Conservation (phyloP, 805 yeast species). For the Lipomyces sp. region DNA sequence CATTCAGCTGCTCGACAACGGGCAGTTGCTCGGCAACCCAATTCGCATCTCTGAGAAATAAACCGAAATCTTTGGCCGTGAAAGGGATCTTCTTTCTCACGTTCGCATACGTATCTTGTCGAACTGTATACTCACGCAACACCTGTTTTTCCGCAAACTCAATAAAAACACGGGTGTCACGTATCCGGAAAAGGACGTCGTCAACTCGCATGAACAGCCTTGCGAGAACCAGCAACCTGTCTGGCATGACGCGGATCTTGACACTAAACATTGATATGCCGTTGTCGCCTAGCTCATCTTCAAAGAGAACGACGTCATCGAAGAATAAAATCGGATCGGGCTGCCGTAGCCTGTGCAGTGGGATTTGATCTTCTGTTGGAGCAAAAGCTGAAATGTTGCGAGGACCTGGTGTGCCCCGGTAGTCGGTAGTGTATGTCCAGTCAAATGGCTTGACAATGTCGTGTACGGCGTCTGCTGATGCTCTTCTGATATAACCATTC, state of each 20-base stretch:
- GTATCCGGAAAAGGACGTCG: conserved; percentile 75
- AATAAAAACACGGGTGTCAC: conserved; percentile 80
- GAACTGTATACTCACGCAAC: conserved; percentile 73
- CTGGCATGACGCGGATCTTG: conserved; percentile 85
- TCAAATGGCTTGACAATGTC: conserved; percentile 80
- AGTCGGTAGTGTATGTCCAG: conserved; percentile 90
- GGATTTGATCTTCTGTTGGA: conserved; percentile 48
- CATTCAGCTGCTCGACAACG: conserved; percentile 41
- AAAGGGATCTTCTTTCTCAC: conserved; percentile 46
- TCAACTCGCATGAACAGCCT: conserved; percentile 87
- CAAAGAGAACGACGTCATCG: conserved; percentile 84
- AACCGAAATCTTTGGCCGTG: conserved; percentile 62
- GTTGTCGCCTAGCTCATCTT: conserved; percentile 95
- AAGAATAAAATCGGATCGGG: conserved; percentile 86
- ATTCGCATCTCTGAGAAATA: conserved; percentile 70
- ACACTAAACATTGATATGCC: conserved; percentile 77
- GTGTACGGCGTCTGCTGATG: conserved; percentile 44
- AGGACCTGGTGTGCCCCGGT: conserved; percentile 51
- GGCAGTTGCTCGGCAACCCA: conserved; percentile 75
- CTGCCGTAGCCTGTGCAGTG: conserved; percentile 61
- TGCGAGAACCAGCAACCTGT: conserved; percentile 66
- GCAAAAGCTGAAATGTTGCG: conserved; percentile 29
- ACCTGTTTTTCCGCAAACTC: conserved; percentile 66
- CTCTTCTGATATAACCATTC: neutral
- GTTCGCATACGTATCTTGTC: conserved; percentile 53